phyloP scores from a whole-genome alignment of 2,329 filamentous ascomycete species.

The Fusarium falciforme region DNA sequence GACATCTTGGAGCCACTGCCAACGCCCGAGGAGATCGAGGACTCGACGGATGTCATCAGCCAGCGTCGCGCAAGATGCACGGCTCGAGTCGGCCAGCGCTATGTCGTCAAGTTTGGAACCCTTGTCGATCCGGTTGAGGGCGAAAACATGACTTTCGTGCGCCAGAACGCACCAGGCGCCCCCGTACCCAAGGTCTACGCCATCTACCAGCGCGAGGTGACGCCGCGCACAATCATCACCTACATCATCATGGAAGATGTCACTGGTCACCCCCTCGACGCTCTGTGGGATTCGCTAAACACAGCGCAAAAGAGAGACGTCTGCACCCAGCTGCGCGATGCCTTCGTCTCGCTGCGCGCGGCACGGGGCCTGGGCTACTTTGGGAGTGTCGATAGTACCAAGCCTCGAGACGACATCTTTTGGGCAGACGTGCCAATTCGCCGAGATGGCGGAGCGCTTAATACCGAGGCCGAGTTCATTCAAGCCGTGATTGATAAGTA shows the following conservation, averaged over 20 bases:
- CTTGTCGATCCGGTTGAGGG: conserved; percentile 15
- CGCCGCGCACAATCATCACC: background rate
- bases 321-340: conserved; percentile 5
- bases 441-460: background rate
- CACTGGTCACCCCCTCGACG: conserved; percentile 11
- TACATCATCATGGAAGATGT: conserved; percentile 30
- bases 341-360: conserved; percentile 7
- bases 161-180: background rate
- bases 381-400: conserved; percentile 17
- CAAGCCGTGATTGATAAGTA: conserved; percentile 6
- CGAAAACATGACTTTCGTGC: conserved; percentile 16
- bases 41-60: conserved; percentile 8
- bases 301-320: background rate
- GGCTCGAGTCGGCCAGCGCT: conserved; percentile 1
- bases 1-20: conserved; percentile 20
- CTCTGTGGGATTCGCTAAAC: conserved; percentile 9
- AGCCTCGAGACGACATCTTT: conserved; percentile 21
- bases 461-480: conserved; percentile 10
- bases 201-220: conserved; percentile 5
- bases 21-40: conserved; percentile 11
- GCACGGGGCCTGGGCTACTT: conserved; percentile 14
- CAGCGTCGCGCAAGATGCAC: background rate
- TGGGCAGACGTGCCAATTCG: conserved; percentile 6
- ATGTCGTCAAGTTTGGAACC: conserved; percentile 19
- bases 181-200: conserved; percentile 21